Base-by-base conservation (phyloP, 208 protist species). In the Trypanosoma theileri region DNA sequence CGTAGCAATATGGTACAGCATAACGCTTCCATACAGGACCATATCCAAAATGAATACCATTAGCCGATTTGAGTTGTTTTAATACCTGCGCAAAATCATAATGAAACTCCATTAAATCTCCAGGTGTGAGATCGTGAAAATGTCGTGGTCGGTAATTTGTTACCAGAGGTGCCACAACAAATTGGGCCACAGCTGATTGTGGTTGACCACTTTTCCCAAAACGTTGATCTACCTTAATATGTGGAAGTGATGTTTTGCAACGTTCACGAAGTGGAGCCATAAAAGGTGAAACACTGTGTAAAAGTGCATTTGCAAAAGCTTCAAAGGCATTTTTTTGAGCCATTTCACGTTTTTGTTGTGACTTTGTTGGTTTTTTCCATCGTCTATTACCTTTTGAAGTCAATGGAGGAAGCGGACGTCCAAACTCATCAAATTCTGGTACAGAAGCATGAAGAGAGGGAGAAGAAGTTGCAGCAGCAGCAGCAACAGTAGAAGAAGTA, bases 181-280 rank as follows among this genome's bases (percentile, higher is more conserved):
- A 95, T 70, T 95, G 86, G 46, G 87, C 82, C 40, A 93, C 84
- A 12, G 90, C 90, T 28, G 87, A 89, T 66, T 95, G 87, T 16
- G 90, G 90, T 56, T 92, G 85, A 1, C 90, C 90, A 55, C 71
- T 81, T 69, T 92, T 93, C 55, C 90, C 90, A 68, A 93, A 95
- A 26, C 90, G 86, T 66, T 95, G 90, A 61, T 95, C 90, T 12
- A 95, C 72, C 70, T 95, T 95, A 48, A 95, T 81, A 73, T 95
- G 90, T 12, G 90, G 90, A 24, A 95, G 80, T 26, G 87, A 92
- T 26, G 82, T 91, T 40, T 85, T 79, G 66, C 82, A 91, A 31
- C 63, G 67, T 58, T 76, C 82, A 17, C 90, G 90, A 61, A 95
- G 78, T 44, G 90, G 90, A 12, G 71, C 79, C 86, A 92, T 95